A percentile compares a stretch with the other conserved stretches of the same genome.
These are phyloP conservation scores for Hypoxylon trugodes DNA, from an alignment of 495 filamentous ascomycete species.

Conservation along the genomic window DNA sequence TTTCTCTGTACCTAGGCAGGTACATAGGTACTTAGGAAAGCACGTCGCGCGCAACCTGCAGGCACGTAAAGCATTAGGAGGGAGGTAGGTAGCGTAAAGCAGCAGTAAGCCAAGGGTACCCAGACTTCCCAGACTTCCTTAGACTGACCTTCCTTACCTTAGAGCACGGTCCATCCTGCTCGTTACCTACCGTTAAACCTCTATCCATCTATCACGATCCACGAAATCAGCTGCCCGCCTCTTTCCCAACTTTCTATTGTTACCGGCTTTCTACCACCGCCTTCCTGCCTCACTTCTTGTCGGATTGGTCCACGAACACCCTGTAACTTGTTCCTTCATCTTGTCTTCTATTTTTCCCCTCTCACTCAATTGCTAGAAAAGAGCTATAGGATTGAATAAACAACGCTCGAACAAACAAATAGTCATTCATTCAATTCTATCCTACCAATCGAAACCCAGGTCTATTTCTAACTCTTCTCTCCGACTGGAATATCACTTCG, in stretches of 20 bases:
- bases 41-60: slow-evolving; percentile 33
- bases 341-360: background rate
- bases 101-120: slow-evolving; percentile 11
- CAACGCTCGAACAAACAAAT: background rate
- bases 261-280: background rate
- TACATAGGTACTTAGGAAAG: too few species aligned
- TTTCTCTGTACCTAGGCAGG: slow-evolving; percentile 21
- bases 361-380: background rate
- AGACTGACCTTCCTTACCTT: slow-evolving; percentile 16
- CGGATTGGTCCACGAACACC: background rate
- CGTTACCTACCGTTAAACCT: slow-evolving; percentile 32
- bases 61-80: slow-evolving; percentile 24
- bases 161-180: slow-evolving; percentile 30
- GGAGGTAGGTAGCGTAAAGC: slow-evolving; percentile 22
- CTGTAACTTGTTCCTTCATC: background rate
- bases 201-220: slow-evolving; percentile 12
- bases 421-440: background rate
- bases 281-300: background rate
- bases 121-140: too few species aligned
- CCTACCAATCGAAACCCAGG: too few species aligned
- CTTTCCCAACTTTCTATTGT: slow-evolving; percentile 12
- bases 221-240: slow-evolving; percentile 23
- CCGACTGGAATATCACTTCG: too few species aligned
- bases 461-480: background rate
- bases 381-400: background rate